Evolutionary conservation across 148 eudicot species (phyloP).

Genomic region (Cornus florida): DNA sequence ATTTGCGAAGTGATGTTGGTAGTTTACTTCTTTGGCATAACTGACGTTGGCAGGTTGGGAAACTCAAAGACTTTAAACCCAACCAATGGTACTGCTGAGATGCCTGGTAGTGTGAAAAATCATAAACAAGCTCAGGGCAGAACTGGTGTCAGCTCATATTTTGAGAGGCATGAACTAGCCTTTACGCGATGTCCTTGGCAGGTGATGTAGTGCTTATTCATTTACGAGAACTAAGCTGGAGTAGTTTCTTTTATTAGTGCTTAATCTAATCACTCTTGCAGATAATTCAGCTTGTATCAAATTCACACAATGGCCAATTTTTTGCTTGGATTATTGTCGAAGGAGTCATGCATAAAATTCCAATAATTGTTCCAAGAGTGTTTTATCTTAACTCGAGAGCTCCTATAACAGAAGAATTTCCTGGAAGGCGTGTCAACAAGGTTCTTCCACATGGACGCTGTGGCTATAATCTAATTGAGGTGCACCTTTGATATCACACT

Average conservation of each 20-base stretch:
- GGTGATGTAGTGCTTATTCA: constrained; percentile 39
- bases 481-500: constrained; percentile 19
- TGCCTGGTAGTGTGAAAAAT: constrained; percentile 30
- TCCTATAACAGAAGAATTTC: constrained; percentile 87
- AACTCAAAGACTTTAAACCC: constrained; percentile 38
- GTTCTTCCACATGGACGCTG: constrained; percentile 90
- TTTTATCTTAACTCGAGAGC: constrained; percentile 94
- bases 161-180: constrained; percentile 75
- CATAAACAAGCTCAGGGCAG: constrained; percentile 42
- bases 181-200: constrained; percentile 80
- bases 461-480: constrained; percentile 88
- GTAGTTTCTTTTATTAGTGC: constrained; percentile 13
- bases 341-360: constrained; percentile 78
- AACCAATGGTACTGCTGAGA: constrained; percentile 32
- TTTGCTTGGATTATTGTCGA: constrained; percentile 87
- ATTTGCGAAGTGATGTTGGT: background rate
- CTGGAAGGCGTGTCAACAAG: constrained; percentile 90
- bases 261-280: constrained; percentile 24
- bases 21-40: background rate
- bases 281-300: constrained; percentile 84
- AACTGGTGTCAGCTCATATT: constrained; percentile 79
- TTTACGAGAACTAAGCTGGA: constrained; percentile 8
- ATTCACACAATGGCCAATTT: constrained; percentile 64
- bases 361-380: constrained; percentile 71
- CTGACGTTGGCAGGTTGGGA: constrained; percentile 50